These are phyloP conservation scores for Volvox africanus DNA, from an alignment of 139 green algal genomes.

Conservation along the genomic window DNA sequence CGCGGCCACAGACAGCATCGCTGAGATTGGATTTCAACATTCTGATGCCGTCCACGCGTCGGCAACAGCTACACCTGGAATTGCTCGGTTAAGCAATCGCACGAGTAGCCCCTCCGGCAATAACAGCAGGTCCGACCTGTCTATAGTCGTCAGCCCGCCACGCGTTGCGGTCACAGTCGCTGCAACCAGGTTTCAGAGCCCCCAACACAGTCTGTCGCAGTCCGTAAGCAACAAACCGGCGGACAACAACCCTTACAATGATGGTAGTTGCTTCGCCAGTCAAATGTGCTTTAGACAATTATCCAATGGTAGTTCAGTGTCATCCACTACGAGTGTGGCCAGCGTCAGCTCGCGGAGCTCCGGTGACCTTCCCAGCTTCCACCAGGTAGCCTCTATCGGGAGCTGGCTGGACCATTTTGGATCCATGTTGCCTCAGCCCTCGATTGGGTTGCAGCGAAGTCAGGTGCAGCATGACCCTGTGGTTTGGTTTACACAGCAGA, in stretches of 20 bases:
- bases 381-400: conserved; percentile 30
- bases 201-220: not conserved
- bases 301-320: not conserved
- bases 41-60: not conserved
- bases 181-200: not conserved
- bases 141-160: not conserved
- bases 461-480: conserved; percentile 29
- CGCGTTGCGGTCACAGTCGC: not conserved
- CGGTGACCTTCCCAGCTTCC: not conserved
- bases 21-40: not conserved
- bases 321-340: not conserved
- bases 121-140: not conserved
- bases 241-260: not conserved
- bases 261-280: not conserved
- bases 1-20: not conserved
- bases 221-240: not conserved
- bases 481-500: not conserved
- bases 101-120: not conserved
- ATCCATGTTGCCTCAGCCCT: not conserved
- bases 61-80: not conserved
- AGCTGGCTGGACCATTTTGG: conserved; percentile 35
- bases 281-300: not conserved
- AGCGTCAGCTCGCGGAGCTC: not conserved
- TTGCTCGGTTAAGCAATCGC: not conserved
- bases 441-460: conserved; percentile 7